Base-by-base conservation (phyloP, 2,329 filamentous ascomycete genomes). In the Talaromyces sp. region DNA sequence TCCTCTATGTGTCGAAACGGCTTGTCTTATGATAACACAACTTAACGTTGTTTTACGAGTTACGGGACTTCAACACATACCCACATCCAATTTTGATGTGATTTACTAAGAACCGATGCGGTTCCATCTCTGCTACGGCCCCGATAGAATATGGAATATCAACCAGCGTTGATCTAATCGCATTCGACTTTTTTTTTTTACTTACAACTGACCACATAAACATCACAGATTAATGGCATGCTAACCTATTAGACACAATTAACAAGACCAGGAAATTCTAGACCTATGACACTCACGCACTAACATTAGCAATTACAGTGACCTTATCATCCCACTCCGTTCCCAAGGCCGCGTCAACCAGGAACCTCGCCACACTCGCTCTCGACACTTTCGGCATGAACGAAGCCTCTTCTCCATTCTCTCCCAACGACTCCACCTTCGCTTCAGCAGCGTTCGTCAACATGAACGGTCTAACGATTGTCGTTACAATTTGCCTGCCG, bases 301-400 rank as follows among this genome's bases (percentile, higher is more conserved):
- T 42, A 16, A 31, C 18, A 50, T 63, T 60, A 33, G 57, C 50
- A 31, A 63, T 60, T 16, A 63, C 62, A 21, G 37, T 25, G 7
- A 58, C 21, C 50, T 57, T 60, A n/a, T 48, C 61, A 46, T 60
- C 50, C 50, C 57, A 60, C n/a, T 60, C 33, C 31, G 31, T 31
- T 5, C 21, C 52, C 21, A 25, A 14, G 18, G 25, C 56, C 16
- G 37, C 58, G 18, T 57, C 48, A 50, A 60, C 58, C 48, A 63
- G 40, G 31, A 60, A 63, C 12, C n/a, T 56, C 2, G 58, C 62
- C 16, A 63, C 62, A 57, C 62, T 60, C 14, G 62, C 62, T 35
- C 62, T 63, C 9, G 62, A 57, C 25, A 63, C 56, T 16, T 40
- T 63, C 23, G 57, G 62, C 62, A 63, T 63, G 35, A 63, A 63